Evolutionary conservation across 306 rosid genomes (phyloP).

Genomic region (Psophocarpus tetragonolobus): DNA sequence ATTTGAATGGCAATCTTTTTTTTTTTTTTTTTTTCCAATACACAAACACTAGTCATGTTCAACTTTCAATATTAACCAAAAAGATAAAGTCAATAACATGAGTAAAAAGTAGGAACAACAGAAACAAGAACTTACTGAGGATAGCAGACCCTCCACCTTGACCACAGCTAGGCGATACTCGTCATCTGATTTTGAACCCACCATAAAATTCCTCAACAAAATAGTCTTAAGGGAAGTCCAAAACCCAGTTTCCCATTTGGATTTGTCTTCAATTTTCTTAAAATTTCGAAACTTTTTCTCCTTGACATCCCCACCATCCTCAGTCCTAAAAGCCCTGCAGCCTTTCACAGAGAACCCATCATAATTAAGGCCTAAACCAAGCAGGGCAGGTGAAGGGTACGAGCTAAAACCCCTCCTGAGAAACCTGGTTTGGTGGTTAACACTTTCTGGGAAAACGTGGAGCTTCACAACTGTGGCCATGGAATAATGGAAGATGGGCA

Average conservation of each 20-base stretch:
- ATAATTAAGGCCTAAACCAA: conserved; percentile 42
- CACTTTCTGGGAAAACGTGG: conserved; percentile 56
- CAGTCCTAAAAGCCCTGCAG: conserved; percentile 67
- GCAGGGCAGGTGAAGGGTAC: conserved; percentile 29
- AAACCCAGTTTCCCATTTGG: conserved; percentile 57
- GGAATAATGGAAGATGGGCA: background rate
- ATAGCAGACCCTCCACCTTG: conserved; percentile 68
- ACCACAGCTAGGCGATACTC: conserved; percentile 63
- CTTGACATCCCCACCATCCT: conserved; percentile 56
- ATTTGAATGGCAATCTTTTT: conserved; percentile 77
- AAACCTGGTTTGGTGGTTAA: conserved; percentile 39
- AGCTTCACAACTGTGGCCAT: conserved; percentile 63
- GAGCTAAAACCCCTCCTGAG: conserved; percentile 46
- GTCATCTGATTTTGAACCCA: conserved; percentile 51
- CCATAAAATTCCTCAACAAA: conserved; percentile 52
- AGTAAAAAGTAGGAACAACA: background rate
- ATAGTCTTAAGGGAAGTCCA: conserved; percentile 61
- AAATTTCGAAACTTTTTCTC: conserved; percentile 44
- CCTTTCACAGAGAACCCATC: conserved; percentile 46
- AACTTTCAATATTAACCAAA: background rate
- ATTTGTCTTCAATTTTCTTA: conserved; percentile 42
- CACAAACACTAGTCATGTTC: conserved; percentile 26
- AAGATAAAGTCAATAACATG: background rate
- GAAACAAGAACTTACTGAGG: conserved; percentile 56
- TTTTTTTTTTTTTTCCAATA: conserved; percentile 40